These are phyloP conservation scores for Huntiella abstrusa DNA, from an alignment of 2,329 filamentous ascomycete genomes.

Conservation along the genomic window DNA sequence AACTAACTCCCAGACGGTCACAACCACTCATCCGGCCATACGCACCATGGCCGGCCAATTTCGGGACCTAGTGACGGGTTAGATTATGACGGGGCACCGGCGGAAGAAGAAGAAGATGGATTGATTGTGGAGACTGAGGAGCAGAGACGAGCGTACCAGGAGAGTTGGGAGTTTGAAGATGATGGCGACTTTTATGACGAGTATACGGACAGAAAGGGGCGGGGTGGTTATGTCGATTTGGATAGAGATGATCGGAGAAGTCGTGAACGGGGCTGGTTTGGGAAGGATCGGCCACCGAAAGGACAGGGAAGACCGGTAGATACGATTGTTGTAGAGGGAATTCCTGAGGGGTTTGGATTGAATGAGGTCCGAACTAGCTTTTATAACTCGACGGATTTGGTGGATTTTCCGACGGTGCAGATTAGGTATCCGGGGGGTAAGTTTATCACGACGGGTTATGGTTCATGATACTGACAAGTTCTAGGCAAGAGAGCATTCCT, in stretches of 20 bases:
- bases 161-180: constrained; percentile 8
- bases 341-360: constrained; percentile 19
- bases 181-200: constrained; percentile 12
- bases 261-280: constrained; percentile 13
- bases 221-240: constrained; percentile 9
- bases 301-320: constrained; percentile 26
- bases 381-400: constrained; percentile 6
- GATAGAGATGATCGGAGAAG: constrained; percentile 11
- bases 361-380: constrained; percentile 7
- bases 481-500: constrained; percentile 25
- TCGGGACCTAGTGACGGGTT: no score
- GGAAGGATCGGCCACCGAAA: constrained; percentile 19
- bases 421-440: constrained; percentile 7
- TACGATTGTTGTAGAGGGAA: constrained; percentile 35
- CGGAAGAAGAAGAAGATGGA: constrained; percentile 16
- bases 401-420: constrained; percentile 6
- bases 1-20: background rate
- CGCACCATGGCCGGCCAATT: no score
- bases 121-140: constrained; percentile 5
- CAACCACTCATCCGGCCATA: constrained; percentile 12
- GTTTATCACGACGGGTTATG: background rate
- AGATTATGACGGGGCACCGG: no score
- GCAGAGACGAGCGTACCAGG: background rate
- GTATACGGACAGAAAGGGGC: constrained; percentile 7
- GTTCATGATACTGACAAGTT: background rate